Evolutionary conservation across 2,329 filamentous ascomycete genomes (phyloP).

Genomic region (Talaromyces rugulosus): DNA sequence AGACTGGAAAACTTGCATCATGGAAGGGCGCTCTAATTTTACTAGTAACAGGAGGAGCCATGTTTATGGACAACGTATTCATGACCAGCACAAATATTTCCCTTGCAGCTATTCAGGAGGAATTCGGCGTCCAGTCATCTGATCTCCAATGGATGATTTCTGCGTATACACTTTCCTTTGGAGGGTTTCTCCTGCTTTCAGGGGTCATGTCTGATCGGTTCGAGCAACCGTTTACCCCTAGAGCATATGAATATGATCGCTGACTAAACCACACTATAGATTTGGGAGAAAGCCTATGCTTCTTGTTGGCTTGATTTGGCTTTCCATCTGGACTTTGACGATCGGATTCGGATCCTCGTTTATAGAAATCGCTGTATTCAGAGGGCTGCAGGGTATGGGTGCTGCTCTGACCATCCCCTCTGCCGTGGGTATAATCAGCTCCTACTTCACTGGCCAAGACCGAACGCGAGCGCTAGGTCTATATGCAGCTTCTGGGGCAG

Average conservation of each 20-base stretch:
- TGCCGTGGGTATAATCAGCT: slow-evolving; percentile 44
- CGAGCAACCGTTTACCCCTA: slow-evolving; percentile 4
- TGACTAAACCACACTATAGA: slow-evolving; percentile 12
- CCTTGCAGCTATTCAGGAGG: slow-evolving; percentile 37
- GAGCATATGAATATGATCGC: background rate
- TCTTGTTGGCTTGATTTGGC: slow-evolving; percentile 33
- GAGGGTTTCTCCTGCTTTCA: slow-evolving; percentile 30
- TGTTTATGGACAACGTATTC: slow-evolving; percentile 43
- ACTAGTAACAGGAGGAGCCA: slow-evolving; percentile 39
- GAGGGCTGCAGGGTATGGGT: slow-evolving; percentile 46
- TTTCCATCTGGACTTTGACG: slow-evolving; percentile 32
- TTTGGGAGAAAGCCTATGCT: slow-evolving; percentile 38
- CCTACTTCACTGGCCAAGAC: slow-evolving; percentile 35
- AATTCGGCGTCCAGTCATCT: slow-evolving; percentile 30
- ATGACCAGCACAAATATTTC: slow-evolving; percentile 42
- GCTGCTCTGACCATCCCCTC: slow-evolving; percentile 46
- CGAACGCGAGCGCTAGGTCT: slow-evolving; percentile 37
- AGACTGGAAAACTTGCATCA: slow-evolving; percentile 32
- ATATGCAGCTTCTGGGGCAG: slow-evolving; percentile 35
- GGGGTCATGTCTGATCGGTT: slow-evolving; percentile 33
- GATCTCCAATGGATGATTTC: slow-evolving; percentile 41
- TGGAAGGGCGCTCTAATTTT: slow-evolving; percentile 38
- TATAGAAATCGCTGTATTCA: slow-evolving; percentile 31
- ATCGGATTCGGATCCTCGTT: slow-evolving; percentile 41
- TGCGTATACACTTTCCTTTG: slow-evolving; percentile 39